phyloP scores from a whole-genome alignment of 2,329 filamentous ascomycete species.

The Trichophyton schoenleinii region DNA sequence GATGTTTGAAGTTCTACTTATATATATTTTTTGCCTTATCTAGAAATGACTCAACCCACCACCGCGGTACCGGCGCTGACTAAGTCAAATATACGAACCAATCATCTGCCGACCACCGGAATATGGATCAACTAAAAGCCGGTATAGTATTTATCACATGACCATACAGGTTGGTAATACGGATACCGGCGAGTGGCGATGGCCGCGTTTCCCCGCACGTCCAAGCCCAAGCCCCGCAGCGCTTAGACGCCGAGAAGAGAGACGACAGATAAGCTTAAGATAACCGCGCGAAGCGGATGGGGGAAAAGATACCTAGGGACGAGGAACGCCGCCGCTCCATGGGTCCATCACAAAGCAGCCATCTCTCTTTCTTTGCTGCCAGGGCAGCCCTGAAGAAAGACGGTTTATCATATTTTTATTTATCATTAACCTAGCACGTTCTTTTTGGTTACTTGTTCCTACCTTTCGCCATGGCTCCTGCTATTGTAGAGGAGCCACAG shows the following conservation, averaged over 20 bases:
- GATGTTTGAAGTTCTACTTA: background rate
- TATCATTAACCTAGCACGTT: background rate
- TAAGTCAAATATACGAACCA: background rate
- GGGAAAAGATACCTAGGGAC: no score
- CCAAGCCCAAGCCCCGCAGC: background rate
- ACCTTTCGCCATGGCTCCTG: constrained; percentile 44
- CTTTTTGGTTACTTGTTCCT: background rate
- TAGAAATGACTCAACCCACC: background rate
- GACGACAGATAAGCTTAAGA: background rate
- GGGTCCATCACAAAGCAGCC: background rate
- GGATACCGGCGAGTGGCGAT: constrained; percentile 28
- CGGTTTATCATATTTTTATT: background rate
- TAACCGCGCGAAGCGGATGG: background rate
- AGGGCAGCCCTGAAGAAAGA: background rate
- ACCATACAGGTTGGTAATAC: background rate
- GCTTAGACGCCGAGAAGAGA: background rate
- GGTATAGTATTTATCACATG: background rate
- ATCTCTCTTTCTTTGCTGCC: background rate
- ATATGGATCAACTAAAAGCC: background rate
- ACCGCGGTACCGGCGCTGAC: background rate
- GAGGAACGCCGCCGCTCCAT: no score
- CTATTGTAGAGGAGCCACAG: constrained; percentile 36
- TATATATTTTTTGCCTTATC: background rate
- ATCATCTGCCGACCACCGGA: background rate
- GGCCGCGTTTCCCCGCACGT: constrained; percentile 7